phyloP scores from a whole-genome alignment of 2,329 filamentous ascomycete species.

The Remersonia thermophila region DNA sequence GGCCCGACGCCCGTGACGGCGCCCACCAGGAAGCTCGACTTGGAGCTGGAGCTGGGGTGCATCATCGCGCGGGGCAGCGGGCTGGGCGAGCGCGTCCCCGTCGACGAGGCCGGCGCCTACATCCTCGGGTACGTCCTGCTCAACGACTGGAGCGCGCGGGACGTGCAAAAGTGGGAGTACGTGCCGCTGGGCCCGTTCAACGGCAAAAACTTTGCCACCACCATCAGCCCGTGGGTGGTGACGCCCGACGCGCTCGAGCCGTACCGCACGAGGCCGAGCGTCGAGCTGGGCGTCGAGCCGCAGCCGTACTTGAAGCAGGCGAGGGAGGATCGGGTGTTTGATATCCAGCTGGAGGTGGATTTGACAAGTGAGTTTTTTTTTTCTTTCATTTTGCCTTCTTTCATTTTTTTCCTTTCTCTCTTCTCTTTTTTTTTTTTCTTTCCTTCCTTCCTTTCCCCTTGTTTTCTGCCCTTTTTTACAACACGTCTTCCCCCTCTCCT shows the following conservation, averaged over 20 bases:
- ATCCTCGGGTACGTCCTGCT: slow-evolving; percentile 72
- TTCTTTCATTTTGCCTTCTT: neutral
- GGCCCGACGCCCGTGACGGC: slow-evolving; percentile 44
- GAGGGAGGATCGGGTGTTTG: slow-evolving; percentile 45
- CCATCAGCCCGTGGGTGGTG: slow-evolving; percentile 69
- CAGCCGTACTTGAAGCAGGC: slow-evolving; percentile 45
- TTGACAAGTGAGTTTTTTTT: slow-evolving; percentile 35
- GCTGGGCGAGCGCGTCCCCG: slow-evolving; percentile 50
- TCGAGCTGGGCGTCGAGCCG: slow-evolving; percentile 23
- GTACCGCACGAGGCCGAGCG: slow-evolving; percentile 21
- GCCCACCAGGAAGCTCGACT: slow-evolving; percentile 56
- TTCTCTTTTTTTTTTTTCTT: no score
- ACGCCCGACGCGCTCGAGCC: slow-evolving; percentile 61
- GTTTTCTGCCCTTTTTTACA: no score
- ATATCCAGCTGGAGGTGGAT: slow-evolving; percentile 58
- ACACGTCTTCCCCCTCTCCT: no score
- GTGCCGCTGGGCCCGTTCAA: slow-evolving; percentile 74
- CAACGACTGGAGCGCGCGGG: slow-evolving; percentile 79
- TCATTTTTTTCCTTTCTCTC: neutral
- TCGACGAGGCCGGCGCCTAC: slow-evolving; percentile 49
- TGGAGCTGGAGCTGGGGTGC: slow-evolving; percentile 69
- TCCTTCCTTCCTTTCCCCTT: no score
- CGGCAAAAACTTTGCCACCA: slow-evolving; percentile 71
- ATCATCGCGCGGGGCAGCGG: slow-evolving; percentile 56
- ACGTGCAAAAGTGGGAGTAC: slow-evolving; percentile 78